These are phyloP conservation scores for Thelephora ganbajun DNA, from an alignment of 768 basidiomycete genomes.

Conservation along the genomic window DNA sequence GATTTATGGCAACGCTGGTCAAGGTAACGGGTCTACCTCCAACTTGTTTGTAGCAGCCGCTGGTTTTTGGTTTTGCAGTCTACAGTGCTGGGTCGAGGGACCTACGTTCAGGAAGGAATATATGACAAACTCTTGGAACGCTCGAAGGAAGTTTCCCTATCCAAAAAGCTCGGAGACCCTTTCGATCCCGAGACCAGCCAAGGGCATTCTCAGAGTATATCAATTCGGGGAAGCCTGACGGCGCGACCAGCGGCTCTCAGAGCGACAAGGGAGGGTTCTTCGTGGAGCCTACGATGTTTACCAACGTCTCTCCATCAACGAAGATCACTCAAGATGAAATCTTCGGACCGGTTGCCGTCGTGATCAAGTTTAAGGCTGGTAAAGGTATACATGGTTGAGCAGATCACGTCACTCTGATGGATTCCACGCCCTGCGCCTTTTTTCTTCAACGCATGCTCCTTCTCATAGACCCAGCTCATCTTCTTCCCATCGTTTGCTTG, in stretches of 20 bases:
- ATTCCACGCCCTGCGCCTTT: too few relatives aligned
- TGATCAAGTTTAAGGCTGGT: slow-evolving; percentile 51
- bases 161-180: slow-evolving; percentile 46
- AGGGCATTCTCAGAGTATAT: slow-evolving; percentile 43
- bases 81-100: slow-evolving; percentile 67
- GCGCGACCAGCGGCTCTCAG: slow-evolving; percentile 44
- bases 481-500: too few relatives aligned
- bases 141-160: slow-evolving; percentile 34
- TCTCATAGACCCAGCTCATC: too few relatives aligned
- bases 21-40: not conserved
- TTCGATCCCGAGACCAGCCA: slow-evolving; percentile 27
- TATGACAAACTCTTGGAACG: slow-evolving; percentile 53
- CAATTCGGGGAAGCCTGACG: slow-evolving; percentile 40
- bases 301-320: slow-evolving; percentile 40
- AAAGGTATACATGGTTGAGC: too few relatives aligned
- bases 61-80: slow-evolving; percentile 31
- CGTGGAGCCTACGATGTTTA: slow-evolving; percentile 50
- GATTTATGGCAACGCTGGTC: slow-evolving; percentile 28
- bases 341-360: slow-evolving; percentile 57
- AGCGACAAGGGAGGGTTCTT: slow-evolving; percentile 46
- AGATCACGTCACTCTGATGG: too few relatives aligned
- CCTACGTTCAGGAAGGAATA: slow-evolving; percentile 57
- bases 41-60: not conserved
- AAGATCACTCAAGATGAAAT: slow-evolving; percentile 46
- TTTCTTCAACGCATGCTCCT: too few relatives aligned